phyloP scores from a whole-genome alignment of 2,329 filamentous ascomycete species.

The Fusarium incarnatum region DNA sequence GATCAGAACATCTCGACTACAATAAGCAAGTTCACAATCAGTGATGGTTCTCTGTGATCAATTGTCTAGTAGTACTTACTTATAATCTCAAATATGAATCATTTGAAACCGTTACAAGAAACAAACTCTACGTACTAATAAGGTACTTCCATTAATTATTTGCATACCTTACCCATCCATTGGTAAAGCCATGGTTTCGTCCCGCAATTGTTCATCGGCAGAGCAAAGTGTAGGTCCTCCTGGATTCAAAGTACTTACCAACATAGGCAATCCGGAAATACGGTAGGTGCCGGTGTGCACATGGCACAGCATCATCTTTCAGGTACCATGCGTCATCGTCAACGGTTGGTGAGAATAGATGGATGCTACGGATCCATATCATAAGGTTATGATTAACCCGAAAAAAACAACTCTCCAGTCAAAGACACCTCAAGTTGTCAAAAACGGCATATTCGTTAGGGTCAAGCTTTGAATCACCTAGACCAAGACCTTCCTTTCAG shows the following conservation, averaged over 20 bases:
- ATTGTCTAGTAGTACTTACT: not conserved
- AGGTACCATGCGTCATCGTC: conserved; percentile 26
- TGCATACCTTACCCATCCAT: not conserved
- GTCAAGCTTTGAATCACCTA: not conserved
- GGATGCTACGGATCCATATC: not conserved
- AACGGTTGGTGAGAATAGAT: conserved; percentile 7
- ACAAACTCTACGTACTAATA: conserved; percentile 4
- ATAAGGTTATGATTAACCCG: not conserved
- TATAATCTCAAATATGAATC: not conserved
- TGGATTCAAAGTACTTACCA: conserved; percentile 23
- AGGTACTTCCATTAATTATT: not conserved
- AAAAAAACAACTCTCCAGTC: not conserved
- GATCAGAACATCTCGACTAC: not conserved
- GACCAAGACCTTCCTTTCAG: not conserved
- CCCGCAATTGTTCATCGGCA: not conserved
- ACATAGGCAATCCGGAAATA: conserved; percentile 14
- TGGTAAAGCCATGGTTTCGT: not conserved
- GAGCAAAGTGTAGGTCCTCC: not conserved
- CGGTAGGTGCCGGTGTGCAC: conserved; percentile 28
- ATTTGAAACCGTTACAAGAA: not conserved
- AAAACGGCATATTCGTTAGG: not conserved
- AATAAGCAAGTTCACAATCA: not conserved
- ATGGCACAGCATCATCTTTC: conserved; percentile 22
- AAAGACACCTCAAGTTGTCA: not conserved
- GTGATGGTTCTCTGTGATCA: not conserved